Base-by-base conservation (phyloP, 2,329 filamentous ascomycete species). In the Nannizzia gypsea region DNA sequence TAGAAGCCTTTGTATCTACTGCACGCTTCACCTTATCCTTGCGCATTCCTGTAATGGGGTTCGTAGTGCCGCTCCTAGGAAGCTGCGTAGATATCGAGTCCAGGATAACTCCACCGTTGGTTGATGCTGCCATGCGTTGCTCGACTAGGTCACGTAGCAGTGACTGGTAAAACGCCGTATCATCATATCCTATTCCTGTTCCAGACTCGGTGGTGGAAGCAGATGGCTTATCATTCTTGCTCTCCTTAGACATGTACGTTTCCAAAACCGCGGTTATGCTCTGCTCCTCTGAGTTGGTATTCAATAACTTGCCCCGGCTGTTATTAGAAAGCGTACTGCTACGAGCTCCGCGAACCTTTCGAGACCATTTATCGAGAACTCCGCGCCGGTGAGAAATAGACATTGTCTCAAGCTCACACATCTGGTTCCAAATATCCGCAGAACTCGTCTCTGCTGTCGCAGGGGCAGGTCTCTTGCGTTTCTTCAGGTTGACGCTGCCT, bases 101-200 rank as follows among this genome's bases (percentile, higher is more conserved):
- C 8, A 74, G 62, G 15, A 54, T 20, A 3, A 63, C 65, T 8
- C 76, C 76, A 40, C 80, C 80, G 6, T 82, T 81, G 2, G 72
- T 70, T 66, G 68, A 70, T 61, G 65, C 70, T 0, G 84, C 80
- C 66, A 88, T 88, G 62, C 92, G 87, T 71, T 95, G 89, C 70
- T 96, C 90, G 8, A 99, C 87, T 1, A 99, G 84, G 69, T 96
- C 90, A 71, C 96, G 95, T 28, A 99, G 83, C 1, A 99, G 81
- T 13, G 93, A 78, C 71, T 95, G 90, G 75, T 99, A 99, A 73
- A 97, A 96, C 70, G 95, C 86, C 9, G 89, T 89, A 67, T 99
- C 93, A 70, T 97, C 92, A 76, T 93, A 99, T 66, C 96, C 84
- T 66, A 96, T 84, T 20, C 78, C 74, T 0, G 73, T 71, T 67